Evolutionary conservation across 1,284 basidiomycete genomes (phyloP).

Genomic region (Irpex sp.): DNA sequence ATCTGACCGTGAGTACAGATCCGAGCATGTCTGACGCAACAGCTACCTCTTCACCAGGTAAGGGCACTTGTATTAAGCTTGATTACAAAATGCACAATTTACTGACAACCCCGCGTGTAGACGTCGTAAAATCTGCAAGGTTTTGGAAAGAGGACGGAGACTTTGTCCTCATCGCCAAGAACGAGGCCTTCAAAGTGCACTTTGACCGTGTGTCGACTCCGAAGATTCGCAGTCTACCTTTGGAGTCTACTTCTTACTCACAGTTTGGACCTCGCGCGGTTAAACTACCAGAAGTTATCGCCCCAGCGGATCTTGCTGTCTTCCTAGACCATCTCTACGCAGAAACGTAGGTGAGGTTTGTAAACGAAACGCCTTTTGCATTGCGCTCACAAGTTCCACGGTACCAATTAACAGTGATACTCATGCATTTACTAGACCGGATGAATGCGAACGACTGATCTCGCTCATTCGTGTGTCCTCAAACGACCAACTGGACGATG

Average conservation of each 20-base stretch:
- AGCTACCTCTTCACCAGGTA: neutral
- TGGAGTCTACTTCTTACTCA: neutral
- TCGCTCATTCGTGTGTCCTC: constrained; percentile 54
- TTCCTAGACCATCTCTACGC: constrained; percentile 63
- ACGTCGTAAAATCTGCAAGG: constrained; percentile 14
- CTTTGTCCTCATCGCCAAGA: constrained; percentile 41
- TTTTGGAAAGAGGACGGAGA: constrained; percentile 68
- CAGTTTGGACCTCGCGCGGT: constrained; percentile 18
- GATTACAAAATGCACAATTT: neutral
- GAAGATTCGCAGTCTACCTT: constrained; percentile 29
- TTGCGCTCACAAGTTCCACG: too few relatives aligned
- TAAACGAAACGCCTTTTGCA: neutral
- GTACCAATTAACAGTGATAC: neutral
- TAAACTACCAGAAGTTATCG: constrained; percentile 31
- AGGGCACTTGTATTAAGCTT: neutral
- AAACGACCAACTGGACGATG: constrained; percentile 50
- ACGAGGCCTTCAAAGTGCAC: constrained; percentile 52
- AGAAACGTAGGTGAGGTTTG: constrained; percentile 43
- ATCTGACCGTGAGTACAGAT: neutral
- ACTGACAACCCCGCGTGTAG: neutral
- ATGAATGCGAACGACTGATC: constrained; percentile 42
- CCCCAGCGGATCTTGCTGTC: constrained; percentile 44
- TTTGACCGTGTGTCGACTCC: constrained; percentile 35
- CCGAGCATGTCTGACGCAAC: neutral
- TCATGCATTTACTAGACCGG: constrained; percentile 32